A percentile compares a stretch with the other conserved stretches of the same genome.
These are phyloP conservation scores for Epichloe sibirici DNA, from an alignment of 2,329 filamentous ascomycete species.

Conservation along the genomic window DNA sequence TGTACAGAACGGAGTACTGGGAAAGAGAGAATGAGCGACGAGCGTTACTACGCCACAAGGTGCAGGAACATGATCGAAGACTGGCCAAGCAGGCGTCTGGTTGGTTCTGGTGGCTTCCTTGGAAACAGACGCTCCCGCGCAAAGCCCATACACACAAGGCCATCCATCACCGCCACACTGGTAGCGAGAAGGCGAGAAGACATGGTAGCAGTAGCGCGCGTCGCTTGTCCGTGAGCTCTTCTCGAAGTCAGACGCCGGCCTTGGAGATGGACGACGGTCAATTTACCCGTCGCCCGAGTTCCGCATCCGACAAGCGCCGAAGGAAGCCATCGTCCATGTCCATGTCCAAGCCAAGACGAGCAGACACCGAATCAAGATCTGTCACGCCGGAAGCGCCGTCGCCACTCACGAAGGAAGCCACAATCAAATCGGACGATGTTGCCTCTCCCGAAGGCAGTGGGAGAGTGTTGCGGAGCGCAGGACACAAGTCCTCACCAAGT, in stretches of 20 bases:
- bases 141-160: slow-evolving; percentile 24
- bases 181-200: slow-evolving; percentile 33
- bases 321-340: slow-evolving; percentile 33
- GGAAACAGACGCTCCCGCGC: slow-evolving; percentile 30
- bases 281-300: slow-evolving; percentile 32
- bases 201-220: slow-evolving; percentile 40
- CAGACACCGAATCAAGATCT: slow-evolving; percentile 36
- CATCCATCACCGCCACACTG: slow-evolving; percentile 23
- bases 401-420: slow-evolving; percentile 38
- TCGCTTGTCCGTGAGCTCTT: slow-evolving; percentile 38
- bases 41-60: slow-evolving; percentile 54
- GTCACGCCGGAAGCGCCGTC: slow-evolving; percentile 43
- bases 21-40: slow-evolving; percentile 89
- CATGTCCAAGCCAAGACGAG: slow-evolving; percentile 29
- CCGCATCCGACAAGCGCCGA: slow-evolving; percentile 37
- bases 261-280: slow-evolving; percentile 32
- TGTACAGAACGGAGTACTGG: slow-evolving; percentile 92
- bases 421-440: slow-evolving; percentile 12
- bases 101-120: slow-evolving; percentile 81
- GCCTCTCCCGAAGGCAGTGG: slow-evolving; percentile 10
- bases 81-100: slow-evolving; percentile 56
- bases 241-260: slow-evolving; percentile 36
- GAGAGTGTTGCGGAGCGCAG: slow-evolving; percentile 13
- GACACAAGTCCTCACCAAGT: slow-evolving; percentile 3
- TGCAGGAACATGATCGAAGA: slow-evolving; percentile 56